Evolutionary conservation across 2,329 filamentous ascomycete species (phyloP).

Genomic region (Xylaria sp.): DNA sequence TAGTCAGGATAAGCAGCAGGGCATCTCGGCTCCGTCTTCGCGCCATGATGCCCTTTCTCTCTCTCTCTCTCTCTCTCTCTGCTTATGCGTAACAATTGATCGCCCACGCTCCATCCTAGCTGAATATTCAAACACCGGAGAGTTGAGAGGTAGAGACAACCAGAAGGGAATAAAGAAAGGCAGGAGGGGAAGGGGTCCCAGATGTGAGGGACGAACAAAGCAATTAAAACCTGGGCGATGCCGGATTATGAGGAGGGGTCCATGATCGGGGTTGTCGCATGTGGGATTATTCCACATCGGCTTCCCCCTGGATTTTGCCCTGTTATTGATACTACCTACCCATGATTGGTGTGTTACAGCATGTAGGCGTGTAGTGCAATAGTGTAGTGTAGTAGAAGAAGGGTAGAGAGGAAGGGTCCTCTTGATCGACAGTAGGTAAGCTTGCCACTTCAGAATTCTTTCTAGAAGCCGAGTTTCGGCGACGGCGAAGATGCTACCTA

Average conservation of each 20-base stretch:
- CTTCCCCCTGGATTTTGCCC: too few species aligned
- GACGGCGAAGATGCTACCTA: constrained; percentile 5
- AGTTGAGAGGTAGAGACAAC: not conserved
- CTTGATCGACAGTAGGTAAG: constrained; percentile 21
- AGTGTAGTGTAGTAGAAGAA: not conserved
- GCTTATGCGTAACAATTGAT: constrained; percentile 8
- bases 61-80: constrained; percentile 11
- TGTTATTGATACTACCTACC: too few species aligned
- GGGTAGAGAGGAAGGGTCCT: not conserved
- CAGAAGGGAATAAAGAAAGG: not conserved
- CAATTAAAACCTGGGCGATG: not conserved
- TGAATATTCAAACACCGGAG: not conserved
- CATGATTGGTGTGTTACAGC: not conserved
- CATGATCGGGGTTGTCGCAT: not conserved
- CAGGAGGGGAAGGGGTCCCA: too few species aligned
- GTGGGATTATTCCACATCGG: not conserved
- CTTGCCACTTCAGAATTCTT: constrained; percentile 20
- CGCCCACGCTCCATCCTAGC: constrained; percentile 1
- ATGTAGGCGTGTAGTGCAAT: not conserved
- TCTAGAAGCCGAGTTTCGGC: constrained; percentile 21
- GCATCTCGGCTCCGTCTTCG: constrained; percentile 5
- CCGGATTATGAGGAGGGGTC: not conserved
- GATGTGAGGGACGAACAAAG: not conserved
- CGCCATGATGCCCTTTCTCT: not conserved
- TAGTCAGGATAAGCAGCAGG: constrained; percentile 4